These are phyloP conservation scores for Rhodomyrtus tomentosa DNA, from an alignment of 345 rosid species.

Conservation along the genomic window DNA sequence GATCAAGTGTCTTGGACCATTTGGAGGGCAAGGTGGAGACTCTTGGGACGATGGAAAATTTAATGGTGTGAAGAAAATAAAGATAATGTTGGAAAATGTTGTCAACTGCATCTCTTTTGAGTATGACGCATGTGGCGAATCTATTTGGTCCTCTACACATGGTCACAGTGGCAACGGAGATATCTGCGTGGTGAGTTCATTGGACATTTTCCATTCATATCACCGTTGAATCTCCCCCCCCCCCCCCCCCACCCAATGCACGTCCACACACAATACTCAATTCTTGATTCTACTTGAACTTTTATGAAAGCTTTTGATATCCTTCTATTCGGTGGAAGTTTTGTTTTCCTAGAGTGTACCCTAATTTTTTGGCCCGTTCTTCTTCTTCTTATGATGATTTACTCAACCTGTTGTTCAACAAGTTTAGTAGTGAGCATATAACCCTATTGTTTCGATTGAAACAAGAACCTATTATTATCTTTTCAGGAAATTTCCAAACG, in stretches of 20 bases:
- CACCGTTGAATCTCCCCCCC: no score
- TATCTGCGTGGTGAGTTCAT: background rate
- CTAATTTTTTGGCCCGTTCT: background rate
- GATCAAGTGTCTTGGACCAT: background rate
- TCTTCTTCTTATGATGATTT: background rate
- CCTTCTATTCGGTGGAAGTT: background rate
- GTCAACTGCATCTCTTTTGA: no score
- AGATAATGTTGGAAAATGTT: no score
- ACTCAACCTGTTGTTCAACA: background rate
- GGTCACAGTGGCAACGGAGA: background rate
- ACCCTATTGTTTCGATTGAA: background rate
- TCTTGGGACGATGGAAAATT: slow-evolving; percentile 3
- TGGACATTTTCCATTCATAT: background rate
- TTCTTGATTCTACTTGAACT: background rate
- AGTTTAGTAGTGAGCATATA: background rate
- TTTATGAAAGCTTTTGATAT: background rate
- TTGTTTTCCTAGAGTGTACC: background rate
- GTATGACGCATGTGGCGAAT: background rate
- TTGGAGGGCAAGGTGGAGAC: background rate
- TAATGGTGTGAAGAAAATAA: background rate
- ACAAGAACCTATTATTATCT: background rate
- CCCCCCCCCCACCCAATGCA: no score
- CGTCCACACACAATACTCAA: rapidly evolving
- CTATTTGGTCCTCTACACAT: background rate
- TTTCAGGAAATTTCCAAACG: background rate